Evolutionary conservation across 208 protist species (phyloP), one percentile per base, ranked within the genome.

Genomic region (Trypanosoma congolense): DNA sequence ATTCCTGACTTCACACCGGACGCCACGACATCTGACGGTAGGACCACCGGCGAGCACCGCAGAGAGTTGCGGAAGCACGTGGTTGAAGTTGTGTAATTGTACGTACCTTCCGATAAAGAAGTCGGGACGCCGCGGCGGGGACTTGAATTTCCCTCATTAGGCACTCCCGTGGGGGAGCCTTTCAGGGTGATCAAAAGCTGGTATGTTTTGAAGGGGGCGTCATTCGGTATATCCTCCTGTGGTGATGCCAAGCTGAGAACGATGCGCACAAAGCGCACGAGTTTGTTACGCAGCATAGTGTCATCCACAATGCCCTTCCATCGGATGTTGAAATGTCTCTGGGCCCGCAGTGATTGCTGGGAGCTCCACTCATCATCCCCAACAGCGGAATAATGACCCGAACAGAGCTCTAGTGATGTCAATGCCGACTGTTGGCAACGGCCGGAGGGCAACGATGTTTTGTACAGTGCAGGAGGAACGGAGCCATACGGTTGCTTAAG

Each of bases 201-300:
- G 43, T 80, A 87, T 4, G 31, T 26, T 28, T 61, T 56, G 22
- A 25, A 42, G 0, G 43, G 2, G 1, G 56, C 9, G 18, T 43
- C 58, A 16, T 33, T 26, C 21, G 67, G 54, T 18, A 78, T 69
- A 31, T 60, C 36, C 4, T 58, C 38, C 48, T 77, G 60, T 5
- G 83, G 83, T 0, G 78, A 87, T 38, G 72, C 73, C 33, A 90
- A 65, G 56, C 76, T 83, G 47, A 90, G 46, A 30, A 75, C 69
- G 19, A 85, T 56, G 26, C 75, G 65, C 8, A 75, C 49, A 55
- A 90, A 90, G 25, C 83, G 83, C 22, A 83, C 83, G 30, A 83
- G 58, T 31, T 73, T 61, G 30, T 53, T 52, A 54, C 79, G 54
- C 44, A 83, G 55, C 16, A 83, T 33, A 12, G 42, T 44, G 18